These are phyloP conservation scores for Arthrinium puccinioides DNA, from an alignment of 2,329 filamentous ascomycete genomes.

Conservation along the genomic window DNA sequence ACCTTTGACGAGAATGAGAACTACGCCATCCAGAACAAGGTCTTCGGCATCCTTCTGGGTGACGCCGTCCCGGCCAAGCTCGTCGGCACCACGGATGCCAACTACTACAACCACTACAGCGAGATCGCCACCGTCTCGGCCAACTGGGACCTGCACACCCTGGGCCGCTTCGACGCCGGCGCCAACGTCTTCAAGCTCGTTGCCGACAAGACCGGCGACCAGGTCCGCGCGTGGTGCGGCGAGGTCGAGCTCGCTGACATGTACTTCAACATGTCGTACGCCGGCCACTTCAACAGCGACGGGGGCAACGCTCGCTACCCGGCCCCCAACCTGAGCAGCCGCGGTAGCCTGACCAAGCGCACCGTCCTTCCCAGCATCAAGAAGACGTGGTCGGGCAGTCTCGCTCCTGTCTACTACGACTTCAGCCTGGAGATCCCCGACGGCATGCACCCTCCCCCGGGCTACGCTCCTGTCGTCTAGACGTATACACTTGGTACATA, in stretches of 20 bases:
- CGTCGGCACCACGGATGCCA: constrained; percentile 59
- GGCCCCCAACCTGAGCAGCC: constrained; percentile 29
- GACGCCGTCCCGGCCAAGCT: constrained; percentile 62
- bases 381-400: constrained; percentile 28
- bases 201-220: constrained; percentile 52
- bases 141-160: constrained; percentile 63
- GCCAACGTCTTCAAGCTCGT: constrained; percentile 63
- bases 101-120: constrained; percentile 69
- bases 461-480: constrained; percentile 18
- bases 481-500: background rate
- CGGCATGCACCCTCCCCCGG: constrained; percentile 33
- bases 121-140: constrained; percentile 58
- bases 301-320: constrained; percentile 27
- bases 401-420: constrained; percentile 34
- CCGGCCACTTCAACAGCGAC: constrained; percentile 36
- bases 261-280: constrained; percentile 48
- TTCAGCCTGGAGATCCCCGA: constrained; percentile 31
- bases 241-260: constrained; percentile 20
- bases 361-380: constrained; percentile 31
- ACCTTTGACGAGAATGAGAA: constrained; percentile 76
- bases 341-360: constrained; percentile 15
- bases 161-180: constrained; percentile 65
- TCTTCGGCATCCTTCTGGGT: constrained; percentile 66
- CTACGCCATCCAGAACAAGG: constrained; percentile 59
- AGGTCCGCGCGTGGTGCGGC: constrained; percentile 29